Percentiles rank a stretch among this genome's conserved stretches.
Evolutionary conservation across 73 alveolate species (phyloP).

Genomic region (Paraurostyla sp.): DNA sequence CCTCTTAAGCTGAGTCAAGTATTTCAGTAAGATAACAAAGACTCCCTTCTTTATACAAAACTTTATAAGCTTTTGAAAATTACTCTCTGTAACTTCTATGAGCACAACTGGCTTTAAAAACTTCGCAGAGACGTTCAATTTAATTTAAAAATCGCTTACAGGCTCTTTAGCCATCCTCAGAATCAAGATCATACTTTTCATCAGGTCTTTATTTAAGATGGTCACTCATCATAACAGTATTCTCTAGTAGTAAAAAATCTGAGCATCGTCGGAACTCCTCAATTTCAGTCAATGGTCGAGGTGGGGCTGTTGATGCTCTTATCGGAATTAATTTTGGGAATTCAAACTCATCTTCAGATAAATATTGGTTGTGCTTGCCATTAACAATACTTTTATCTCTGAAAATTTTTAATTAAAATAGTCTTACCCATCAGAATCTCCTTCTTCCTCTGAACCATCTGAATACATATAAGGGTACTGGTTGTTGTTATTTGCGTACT

Average conservation of each 20-base stretch:
- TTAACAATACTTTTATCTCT: conserved; percentile 19
- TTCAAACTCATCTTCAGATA: conserved; percentile 52
- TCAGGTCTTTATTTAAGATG: conserved; percentile 81
- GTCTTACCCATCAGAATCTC: conserved; percentile 41
- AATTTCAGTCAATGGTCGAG: conserved; percentile 90
- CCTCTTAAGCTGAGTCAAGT: conserved; percentile 98
- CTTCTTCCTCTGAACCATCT: conserved; percentile 58
- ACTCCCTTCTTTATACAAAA: conserved; percentile 91
- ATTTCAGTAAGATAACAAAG: conserved; percentile 96
- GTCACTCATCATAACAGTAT: conserved; percentile 80
- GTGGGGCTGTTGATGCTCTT: conserved; percentile 94
- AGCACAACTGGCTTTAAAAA: conserved; percentile 73
- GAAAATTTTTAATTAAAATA: neutral
- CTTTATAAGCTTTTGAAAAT: conserved; percentile 94
- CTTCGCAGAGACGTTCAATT: conserved; percentile 87
- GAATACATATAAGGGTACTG: conserved; percentile 56
- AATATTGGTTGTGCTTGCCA: conserved; percentile 31
- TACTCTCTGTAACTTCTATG: conserved; percentile 93
- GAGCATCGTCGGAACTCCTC: conserved; percentile 86
- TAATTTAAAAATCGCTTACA: conserved; percentile 88
- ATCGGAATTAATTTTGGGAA: conserved; percentile 67
- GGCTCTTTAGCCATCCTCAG: conserved; percentile 93
- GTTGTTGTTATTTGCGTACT: conserved; percentile 48
- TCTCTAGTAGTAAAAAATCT: conserved; percentile 86
- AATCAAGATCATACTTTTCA: conserved; percentile 91